Evolutionary conservation across 2,329 filamentous ascomycete genomes (phyloP).

Genomic region (Pseudocercospora macadamiae): DNA sequence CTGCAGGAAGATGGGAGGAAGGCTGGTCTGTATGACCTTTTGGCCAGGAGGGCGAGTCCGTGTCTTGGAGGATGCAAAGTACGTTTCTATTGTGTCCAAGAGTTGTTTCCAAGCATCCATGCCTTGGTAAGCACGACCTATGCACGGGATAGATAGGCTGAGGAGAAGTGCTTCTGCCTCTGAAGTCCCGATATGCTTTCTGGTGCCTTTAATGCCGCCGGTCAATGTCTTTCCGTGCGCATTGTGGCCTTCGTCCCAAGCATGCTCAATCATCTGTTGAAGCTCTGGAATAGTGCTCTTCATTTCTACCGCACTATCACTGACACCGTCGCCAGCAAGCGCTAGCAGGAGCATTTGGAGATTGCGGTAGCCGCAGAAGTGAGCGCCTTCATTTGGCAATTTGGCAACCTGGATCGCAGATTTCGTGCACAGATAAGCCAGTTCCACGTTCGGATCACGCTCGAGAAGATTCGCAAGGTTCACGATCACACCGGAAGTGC

Average conservation of each 20-base stretch:
- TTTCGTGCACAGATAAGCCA: slow-evolving; percentile 78
- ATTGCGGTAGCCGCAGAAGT: slow-evolving; percentile 93
- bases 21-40: slow-evolving; percentile 52
- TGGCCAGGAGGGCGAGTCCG: not conserved
- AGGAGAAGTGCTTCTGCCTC: slow-evolving; percentile 80
- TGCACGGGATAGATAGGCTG: slow-evolving; percentile 63
- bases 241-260: slow-evolving; percentile 87
- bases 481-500: slow-evolving; percentile 46
- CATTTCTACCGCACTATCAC: slow-evolving; percentile 35
- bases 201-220: slow-evolving; percentile 79
- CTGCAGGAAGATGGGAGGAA: slow-evolving; percentile 87
- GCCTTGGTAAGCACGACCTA: slow-evolving; percentile 55
- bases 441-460: slow-evolving; percentile 64
- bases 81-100: slow-evolving; percentile 67
- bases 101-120: slow-evolving; percentile 59
- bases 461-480: slow-evolving; percentile 52
- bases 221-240: slow-evolving; percentile 73
- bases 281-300: slow-evolving; percentile 74
- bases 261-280: slow-evolving; percentile 81
- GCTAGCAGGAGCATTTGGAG: slow-evolving; percentile 75
- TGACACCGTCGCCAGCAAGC: slow-evolving; percentile 32
- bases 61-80: slow-evolving; percentile 60
- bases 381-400: slow-evolving; percentile 69
- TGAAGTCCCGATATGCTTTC: slow-evolving; percentile 95
- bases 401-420: slow-evolving; percentile 79